Percentiles rank a stretch among this genome's conserved stretches.
phyloP scores from a whole-genome alignment of 2,329 filamentous ascomycete species.

The Aplosporella prunicola region DNA sequence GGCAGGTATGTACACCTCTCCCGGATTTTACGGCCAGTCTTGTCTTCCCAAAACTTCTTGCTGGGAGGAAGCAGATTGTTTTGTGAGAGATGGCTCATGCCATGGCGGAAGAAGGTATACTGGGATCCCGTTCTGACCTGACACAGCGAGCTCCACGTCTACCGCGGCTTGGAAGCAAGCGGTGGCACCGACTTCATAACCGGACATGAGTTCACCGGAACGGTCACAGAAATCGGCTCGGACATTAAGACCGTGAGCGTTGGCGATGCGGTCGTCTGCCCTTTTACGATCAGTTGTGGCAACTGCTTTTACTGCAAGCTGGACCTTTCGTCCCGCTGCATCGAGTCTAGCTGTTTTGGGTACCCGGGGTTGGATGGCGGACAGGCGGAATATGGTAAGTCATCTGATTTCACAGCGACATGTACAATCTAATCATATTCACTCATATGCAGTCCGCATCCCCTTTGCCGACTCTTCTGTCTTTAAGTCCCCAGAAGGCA shows the following conservation, averaged over 20 bases:
- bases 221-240: constrained; percentile 57
- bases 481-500: constrained; percentile 60
- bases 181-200: constrained; percentile 47
- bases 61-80: too few relatives aligned
- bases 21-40: too few relatives aligned
- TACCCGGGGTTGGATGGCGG: constrained; percentile 61
- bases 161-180: constrained; percentile 67
- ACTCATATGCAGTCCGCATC: constrained; percentile 43
- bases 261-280: constrained; percentile 71
- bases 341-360: constrained; percentile 61
- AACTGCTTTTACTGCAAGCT: constrained; percentile 78
- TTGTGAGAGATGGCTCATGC: too few relatives aligned
- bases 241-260: constrained; percentile 58
- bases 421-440: not conserved
- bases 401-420: too few relatives aligned
- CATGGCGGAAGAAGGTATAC: too few relatives aligned
- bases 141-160: constrained; percentile 66
- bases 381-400: constrained; percentile 61
- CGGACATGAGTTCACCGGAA: constrained; percentile 84
- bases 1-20: constrained; percentile 46
- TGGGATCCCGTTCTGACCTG: too few relatives aligned
- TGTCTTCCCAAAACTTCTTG: too few relatives aligned
- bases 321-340: constrained; percentile 68
- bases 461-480: constrained; percentile 73
- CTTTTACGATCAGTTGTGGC: constrained; percentile 55